Evolutionary conservation across 1,139 yeast species (phyloP).

Genomic region (Debaryomyces psychrophilus): DNA sequence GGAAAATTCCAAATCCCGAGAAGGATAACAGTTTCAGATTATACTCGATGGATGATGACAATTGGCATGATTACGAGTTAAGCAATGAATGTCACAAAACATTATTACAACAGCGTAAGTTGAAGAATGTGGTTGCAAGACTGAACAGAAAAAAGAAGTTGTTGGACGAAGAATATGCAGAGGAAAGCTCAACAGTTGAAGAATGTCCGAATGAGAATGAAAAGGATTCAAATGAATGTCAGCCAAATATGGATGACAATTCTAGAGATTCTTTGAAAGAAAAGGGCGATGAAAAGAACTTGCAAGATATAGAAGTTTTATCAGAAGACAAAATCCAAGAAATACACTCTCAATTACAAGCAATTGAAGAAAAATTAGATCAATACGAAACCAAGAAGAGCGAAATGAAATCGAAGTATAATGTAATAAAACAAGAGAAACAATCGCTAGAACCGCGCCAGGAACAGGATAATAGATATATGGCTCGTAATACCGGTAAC

Average conservation of each 20-base stretch:
- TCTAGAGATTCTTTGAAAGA: slow-evolving; percentile 10
- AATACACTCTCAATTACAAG: slow-evolving; percentile 36
- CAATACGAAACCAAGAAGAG: slow-evolving; percentile 40
- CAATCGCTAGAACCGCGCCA: neutral
- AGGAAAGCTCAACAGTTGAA: slow-evolving; percentile 7
- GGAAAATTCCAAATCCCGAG: slow-evolving; percentile 90
- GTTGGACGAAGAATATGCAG: slow-evolving; percentile 12
- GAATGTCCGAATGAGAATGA: slow-evolving; percentile 10
- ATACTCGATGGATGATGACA: slow-evolving; percentile 58
- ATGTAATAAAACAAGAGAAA: slow-evolving; percentile 21
- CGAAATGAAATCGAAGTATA: slow-evolving; percentile 38
- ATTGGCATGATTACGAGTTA: slow-evolving; percentile 55
- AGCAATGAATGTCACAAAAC: slow-evolving; percentile 54
- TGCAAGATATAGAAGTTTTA: slow-evolving; percentile 29
- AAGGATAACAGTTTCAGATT: slow-evolving; percentile 78
- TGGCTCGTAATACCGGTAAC: neutral
- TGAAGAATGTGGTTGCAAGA: slow-evolving; percentile 45
- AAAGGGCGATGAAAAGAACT: slow-evolving; percentile 11
- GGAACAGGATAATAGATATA: neutral
- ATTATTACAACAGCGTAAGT: slow-evolving; percentile 47
- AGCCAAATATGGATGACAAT: neutral
- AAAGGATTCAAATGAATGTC: slow-evolving; percentile 8
- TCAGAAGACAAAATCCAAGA: slow-evolving; percentile 39
- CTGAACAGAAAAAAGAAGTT: slow-evolving; percentile 47
- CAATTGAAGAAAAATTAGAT: slow-evolving; percentile 42